Evolutionary conservation across 2,329 filamentous ascomycete species (phyloP).

Genomic region (Aspergillus udagawae): DNA sequence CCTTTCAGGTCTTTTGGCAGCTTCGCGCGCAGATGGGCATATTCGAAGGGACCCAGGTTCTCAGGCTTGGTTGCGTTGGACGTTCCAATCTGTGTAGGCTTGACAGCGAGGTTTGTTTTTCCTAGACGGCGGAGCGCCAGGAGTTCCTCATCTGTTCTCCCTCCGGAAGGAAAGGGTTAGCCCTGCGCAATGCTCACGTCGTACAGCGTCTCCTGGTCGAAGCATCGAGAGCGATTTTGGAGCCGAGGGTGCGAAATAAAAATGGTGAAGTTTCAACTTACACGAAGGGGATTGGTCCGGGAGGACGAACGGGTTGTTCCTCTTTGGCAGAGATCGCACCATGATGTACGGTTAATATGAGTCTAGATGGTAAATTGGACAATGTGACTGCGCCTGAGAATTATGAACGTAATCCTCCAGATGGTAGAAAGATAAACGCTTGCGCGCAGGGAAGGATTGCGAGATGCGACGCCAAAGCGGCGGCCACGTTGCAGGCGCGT

Average conservation of each 20-base stretch:
- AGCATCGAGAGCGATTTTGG: conserved; percentile 5
- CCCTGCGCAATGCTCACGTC: conserved; percentile 4
- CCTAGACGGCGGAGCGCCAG: conserved; percentile 82
- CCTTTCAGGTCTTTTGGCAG: conserved; percentile 81
- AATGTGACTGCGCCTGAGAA: conserved; percentile 7
- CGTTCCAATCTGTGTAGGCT: conserved; percentile 68
- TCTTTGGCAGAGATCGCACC: conserved; percentile 45
- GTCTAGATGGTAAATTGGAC: conserved; percentile 5
- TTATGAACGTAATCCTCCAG: conserved; percentile 1
- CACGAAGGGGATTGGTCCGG: conserved; percentile 41
- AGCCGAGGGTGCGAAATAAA: conserved; percentile 13
- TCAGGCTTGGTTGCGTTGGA: conserved; percentile 68
- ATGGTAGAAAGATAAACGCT: conserved; percentile 6
- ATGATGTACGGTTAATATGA: conserved; percentile 21
- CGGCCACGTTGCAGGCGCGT: conserved; percentile 46
- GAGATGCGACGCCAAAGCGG: conserved; percentile 31
- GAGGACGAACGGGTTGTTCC: conserved; percentile 44
- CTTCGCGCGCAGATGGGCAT: conserved; percentile 89
- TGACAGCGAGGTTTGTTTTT: conserved; percentile 84
- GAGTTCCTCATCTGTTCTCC: conserved; percentile 61
- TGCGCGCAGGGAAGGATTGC: conserved; percentile 9
- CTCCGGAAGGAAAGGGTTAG: conserved; percentile 12
- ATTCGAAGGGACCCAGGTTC: conserved; percentile 83
- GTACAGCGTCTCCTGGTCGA: conserved; percentile 2
- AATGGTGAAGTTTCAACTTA: conserved; percentile 29